These are phyloP conservation scores for Zizania palustris DNA, from an alignment of 202 grass and related monocot species.

Conservation along the genomic window DNA sequence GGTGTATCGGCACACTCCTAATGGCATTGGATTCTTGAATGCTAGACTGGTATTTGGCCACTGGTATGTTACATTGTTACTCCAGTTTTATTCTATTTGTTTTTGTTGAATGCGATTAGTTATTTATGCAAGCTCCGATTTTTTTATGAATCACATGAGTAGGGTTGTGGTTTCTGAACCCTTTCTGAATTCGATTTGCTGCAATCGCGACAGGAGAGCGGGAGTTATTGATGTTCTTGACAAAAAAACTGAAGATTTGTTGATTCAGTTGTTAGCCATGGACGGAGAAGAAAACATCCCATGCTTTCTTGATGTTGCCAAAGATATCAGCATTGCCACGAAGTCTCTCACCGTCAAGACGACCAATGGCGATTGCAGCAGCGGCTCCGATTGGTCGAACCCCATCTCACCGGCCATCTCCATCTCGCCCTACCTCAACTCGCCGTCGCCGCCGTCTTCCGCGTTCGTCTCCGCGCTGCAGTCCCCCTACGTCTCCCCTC, in stretches of 20 bases:
- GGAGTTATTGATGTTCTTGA: neutral
- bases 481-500: conserved; percentile 61
- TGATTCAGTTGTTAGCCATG: conserved; percentile 19
- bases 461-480: conserved; percentile 65
- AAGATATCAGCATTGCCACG: conserved; percentile 21
- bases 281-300: conserved; percentile 23
- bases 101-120: neutral
- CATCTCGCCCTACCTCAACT: conserved; percentile 49
- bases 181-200: conserved; percentile 1
- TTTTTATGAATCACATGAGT: neutral
- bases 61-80: neutral
- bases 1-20: too few species aligned
- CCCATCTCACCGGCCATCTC: conserved; percentile 43
- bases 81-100: neutral
- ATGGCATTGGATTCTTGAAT: conserved; percentile 6
- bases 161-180: neutral
- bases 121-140: neutral
- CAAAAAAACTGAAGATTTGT: neutral
- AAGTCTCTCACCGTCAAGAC: conserved; percentile 52
- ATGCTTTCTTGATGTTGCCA: conserved; percentile 24
- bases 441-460: conserved; percentile 61
- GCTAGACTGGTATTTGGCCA: neutral
- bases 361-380: conserved; percentile 10
- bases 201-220: neutral
- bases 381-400: conserved; percentile 35